phyloP scores from a whole-genome alignment of 2,329 filamentous ascomycete genomes.

The Didymella pinodella region DNA sequence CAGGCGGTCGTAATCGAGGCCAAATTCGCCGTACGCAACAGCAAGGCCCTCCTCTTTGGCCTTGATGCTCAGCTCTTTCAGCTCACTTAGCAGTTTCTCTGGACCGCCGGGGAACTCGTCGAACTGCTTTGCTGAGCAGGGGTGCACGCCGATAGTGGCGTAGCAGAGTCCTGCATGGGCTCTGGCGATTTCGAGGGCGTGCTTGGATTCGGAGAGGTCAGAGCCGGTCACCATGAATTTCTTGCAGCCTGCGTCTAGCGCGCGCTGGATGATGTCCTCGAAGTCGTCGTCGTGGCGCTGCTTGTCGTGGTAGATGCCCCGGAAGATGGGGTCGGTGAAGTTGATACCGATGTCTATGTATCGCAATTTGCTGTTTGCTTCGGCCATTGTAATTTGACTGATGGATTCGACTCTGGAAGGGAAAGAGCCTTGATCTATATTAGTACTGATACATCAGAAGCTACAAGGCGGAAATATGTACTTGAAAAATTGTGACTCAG shows the following conservation, averaged over 20 bases:
- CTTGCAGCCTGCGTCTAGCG: slow-evolving; percentile 77
- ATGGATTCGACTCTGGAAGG: not conserved
- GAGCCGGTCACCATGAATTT: slow-evolving; percentile 96
- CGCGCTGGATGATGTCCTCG: slow-evolving; percentile 77
- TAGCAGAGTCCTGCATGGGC: slow-evolving; percentile 82
- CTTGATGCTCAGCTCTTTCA: slow-evolving; percentile 70
- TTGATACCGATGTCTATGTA: slow-evolving; percentile 83
- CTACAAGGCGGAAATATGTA: slow-evolving; percentile 16
- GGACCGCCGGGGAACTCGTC: slow-evolving; percentile 67
- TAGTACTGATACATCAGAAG: not conserved
- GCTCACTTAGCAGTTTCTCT: slow-evolving; percentile 62
- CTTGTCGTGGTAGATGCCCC: slow-evolving; percentile 82
- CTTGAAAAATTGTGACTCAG: slow-evolving; percentile 19
- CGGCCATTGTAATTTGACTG: slow-evolving; percentile 15
- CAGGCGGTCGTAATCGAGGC: slow-evolving; percentile 93
- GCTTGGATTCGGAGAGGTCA: slow-evolving; percentile 77
- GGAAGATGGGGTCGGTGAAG: slow-evolving; percentile 89
- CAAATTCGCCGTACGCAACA: slow-evolving; percentile 90
- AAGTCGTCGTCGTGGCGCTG: slow-evolving; percentile 78
- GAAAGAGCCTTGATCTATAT: not conserved
- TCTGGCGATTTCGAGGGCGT: slow-evolving; percentile 76
- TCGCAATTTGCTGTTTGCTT: slow-evolving; percentile 31
- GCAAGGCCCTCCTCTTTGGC: slow-evolving; percentile 68
- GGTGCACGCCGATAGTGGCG: slow-evolving; percentile 91
- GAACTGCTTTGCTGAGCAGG: slow-evolving; percentile 85